Conservation (phyloP, 306 rosid species). For the Crataegus laevigata region DNA sequence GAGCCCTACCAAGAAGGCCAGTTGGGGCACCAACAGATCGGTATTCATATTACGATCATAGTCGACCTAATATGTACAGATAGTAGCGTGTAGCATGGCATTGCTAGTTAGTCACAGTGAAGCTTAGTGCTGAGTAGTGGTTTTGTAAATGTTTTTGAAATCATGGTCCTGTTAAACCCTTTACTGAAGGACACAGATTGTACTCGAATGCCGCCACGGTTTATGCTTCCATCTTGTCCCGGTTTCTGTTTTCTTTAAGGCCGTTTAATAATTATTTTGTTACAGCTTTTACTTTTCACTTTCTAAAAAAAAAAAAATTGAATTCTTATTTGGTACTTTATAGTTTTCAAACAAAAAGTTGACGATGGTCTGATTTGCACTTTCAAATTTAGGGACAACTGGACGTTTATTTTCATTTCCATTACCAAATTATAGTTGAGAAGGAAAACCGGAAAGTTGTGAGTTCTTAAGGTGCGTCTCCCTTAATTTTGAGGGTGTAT, state of each 20-base stretch:
- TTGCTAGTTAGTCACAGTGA: background rate
- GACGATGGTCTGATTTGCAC: too few species aligned
- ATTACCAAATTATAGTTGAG: too few species aligned
- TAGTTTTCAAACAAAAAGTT: too few species aligned
- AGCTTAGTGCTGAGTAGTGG: background rate
- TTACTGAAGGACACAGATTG: background rate
- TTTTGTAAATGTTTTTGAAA: background rate
- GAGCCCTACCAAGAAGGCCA: constrained; percentile 33
- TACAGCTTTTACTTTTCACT: too few species aligned
- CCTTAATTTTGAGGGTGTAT: too few species aligned
- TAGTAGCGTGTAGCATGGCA: background rate
- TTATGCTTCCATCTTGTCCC: background rate
- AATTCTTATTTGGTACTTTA: too few species aligned
- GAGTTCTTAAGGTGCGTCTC: too few species aligned
- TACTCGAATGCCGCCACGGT: background rate
- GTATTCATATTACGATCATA: constrained; percentile 34
- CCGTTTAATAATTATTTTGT: too few species aligned
- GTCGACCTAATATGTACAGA: constrained; percentile 49
- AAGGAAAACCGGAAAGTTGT: background rate
- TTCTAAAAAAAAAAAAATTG: too few species aligned
- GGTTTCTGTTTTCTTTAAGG: background rate
- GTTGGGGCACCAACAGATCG: constrained; percentile 28
- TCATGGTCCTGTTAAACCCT: background rate
- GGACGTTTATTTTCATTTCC: too few species aligned
- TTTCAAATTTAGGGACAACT: too few species aligned